Evolutionary conservation across 192 early-diverging fungal genomes (phyloP).

Genomic region (Linnemannia exigua): DNA sequence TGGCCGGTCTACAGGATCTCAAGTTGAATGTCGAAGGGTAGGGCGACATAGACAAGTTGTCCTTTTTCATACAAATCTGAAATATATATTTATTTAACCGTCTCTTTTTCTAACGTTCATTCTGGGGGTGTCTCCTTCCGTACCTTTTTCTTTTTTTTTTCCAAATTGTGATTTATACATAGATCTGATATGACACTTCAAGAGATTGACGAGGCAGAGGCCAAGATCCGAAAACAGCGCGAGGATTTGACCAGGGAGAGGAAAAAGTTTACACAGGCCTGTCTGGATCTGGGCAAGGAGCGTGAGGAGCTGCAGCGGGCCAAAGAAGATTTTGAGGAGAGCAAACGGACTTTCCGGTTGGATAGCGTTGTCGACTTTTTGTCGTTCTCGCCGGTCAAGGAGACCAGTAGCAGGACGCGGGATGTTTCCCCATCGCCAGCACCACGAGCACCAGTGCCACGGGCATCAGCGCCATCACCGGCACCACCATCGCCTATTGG

Average conservation of each 20-base stretch:
- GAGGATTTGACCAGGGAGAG: conserved; percentile 43
- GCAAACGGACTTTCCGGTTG: conserved; percentile 39
- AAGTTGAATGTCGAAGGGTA: conserved; percentile 48
- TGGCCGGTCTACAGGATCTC: conserved; percentile 39
- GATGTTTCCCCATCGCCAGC: not conserved
- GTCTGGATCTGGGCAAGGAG: conserved; percentile 42
- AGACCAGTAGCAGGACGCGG: not conserved
- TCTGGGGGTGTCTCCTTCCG: not conserved
- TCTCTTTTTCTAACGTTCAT: not conserved
- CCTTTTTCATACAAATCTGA: not conserved
- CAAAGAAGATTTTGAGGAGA: conserved; percentile 38
- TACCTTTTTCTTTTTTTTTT: not conserved
- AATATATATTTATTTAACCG: conserved; percentile 4
- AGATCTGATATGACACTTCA: conserved; percentile 53
- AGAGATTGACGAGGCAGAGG: conserved; percentile 42
- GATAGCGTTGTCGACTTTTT: conserved; percentile 43
- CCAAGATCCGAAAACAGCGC: conserved; percentile 34
- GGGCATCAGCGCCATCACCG: not conserved
- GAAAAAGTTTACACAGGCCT: conserved; percentile 42
- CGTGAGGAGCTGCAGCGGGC: conserved; percentile 33
- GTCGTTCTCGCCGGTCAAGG: conserved; percentile 24
- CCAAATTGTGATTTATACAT: not conserved
- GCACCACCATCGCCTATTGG: conserved; percentile 29
- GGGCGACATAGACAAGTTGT: not conserved
- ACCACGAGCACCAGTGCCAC: not conserved